These are phyloP conservation scores for Lablab purpureus DNA, from an alignment of 306 rosid genomes.

Conservation along the genomic window DNA sequence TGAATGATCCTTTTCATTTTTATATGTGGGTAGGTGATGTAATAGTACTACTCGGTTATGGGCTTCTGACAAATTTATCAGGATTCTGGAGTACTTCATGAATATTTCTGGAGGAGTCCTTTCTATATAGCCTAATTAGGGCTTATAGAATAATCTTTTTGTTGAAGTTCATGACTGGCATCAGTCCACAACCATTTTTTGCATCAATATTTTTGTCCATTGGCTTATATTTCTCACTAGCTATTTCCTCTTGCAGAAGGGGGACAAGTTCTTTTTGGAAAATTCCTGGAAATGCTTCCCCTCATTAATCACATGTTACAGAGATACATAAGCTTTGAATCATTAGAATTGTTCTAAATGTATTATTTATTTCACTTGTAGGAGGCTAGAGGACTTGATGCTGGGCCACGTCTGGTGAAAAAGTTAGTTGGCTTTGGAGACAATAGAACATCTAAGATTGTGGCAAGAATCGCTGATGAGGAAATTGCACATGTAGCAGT, in stretches of 20 bases:
- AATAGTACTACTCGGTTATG: background rate
- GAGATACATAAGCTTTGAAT: constrained; percentile 18
- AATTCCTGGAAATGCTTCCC: constrained; percentile 3
- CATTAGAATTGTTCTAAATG: constrained; percentile 29
- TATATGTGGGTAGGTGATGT: constrained; percentile 1
- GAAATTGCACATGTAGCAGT: constrained; percentile 98
- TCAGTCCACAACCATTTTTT: background rate
- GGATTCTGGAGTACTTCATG: background rate
- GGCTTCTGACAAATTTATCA: background rate
- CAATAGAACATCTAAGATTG: constrained; percentile 73
- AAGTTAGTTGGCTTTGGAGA: constrained; percentile 93
- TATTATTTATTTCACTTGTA: constrained; percentile 45
- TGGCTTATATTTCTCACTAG: constrained; percentile 8
- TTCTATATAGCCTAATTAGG: constrained; percentile 13
- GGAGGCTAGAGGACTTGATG: constrained; percentile 99
- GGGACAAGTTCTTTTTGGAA: background rate
- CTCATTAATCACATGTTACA: background rate
- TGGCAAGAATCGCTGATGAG: constrained; percentile 91
- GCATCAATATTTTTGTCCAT: constrained; percentile 1
- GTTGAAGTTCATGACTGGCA: constrained; percentile 5
- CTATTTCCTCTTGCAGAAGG: constrained; percentile 1
- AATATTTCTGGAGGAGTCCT: constrained; percentile 22
- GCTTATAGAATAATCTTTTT: constrained; percentile 18
- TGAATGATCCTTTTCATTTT: background rate
- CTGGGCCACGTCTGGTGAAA: constrained; percentile 90